Conservation (phyloP, 306 rosid species). For the Luffa aegyptiaca region DNA sequence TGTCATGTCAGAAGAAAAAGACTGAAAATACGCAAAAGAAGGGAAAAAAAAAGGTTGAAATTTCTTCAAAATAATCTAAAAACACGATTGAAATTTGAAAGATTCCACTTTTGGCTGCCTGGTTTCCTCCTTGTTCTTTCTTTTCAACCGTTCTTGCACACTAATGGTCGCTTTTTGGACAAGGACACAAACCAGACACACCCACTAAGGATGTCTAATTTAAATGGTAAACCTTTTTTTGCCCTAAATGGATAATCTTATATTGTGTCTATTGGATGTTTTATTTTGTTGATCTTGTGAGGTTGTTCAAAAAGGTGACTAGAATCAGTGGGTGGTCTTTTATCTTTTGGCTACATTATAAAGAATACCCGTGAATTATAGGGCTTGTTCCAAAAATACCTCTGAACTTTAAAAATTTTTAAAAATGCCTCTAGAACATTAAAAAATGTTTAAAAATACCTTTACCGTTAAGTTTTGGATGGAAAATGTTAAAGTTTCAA, state of each 20-base stretch:
- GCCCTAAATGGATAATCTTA: not conserved
- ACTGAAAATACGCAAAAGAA: not conserved
- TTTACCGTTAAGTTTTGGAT: too few relatives aligned
- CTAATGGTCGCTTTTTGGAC: not conserved
- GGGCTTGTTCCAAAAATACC: too few relatives aligned
- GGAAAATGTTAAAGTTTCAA: too few relatives aligned
- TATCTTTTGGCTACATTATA: too few relatives aligned
- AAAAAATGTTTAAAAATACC: too few relatives aligned
- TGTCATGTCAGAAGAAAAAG: not conserved
- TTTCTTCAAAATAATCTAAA: not conserved
- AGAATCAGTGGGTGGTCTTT: not conserved
- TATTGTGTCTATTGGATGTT: not conserved
- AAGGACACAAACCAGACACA: not conserved
- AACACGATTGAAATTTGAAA: not conserved
- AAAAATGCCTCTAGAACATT: too few relatives aligned
- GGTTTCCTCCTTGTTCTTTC: not conserved
- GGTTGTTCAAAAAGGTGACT: too few relatives aligned
- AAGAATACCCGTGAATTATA: too few relatives aligned
- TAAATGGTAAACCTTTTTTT: not conserved
- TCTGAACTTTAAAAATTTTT: too few relatives aligned
- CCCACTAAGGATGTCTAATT: not conserved
- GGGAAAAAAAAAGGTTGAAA: not conserved
- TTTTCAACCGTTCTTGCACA: not conserved
- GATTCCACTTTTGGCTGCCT: not conserved
- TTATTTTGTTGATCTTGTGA: too few relatives aligned